Percentiles rank a stretch among this genome's conserved stretches.
Evolutionary conservation across 768 basidiomycete genomes (phyloP).

Genomic region (Boletus reticuloceps): DNA sequence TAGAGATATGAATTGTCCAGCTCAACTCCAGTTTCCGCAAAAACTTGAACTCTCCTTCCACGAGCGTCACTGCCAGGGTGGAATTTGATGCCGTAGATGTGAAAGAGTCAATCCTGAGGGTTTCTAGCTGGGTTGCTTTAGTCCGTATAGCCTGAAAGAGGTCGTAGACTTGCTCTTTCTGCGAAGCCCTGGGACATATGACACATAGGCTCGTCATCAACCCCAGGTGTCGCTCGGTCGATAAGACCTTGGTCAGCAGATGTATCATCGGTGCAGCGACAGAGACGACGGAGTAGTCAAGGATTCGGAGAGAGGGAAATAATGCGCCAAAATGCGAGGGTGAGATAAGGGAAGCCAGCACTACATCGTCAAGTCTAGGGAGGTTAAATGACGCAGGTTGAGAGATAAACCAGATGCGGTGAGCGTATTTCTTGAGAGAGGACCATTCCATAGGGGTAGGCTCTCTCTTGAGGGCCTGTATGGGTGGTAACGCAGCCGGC

Average conservation of each 20-base stretch:
- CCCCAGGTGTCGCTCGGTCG: slow-evolving; percentile 12
- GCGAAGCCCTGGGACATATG: slow-evolving; percentile 22
- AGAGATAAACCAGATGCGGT: slow-evolving; percentile 21
- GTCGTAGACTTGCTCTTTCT: slow-evolving; percentile 15
- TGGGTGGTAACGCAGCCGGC: background rate
- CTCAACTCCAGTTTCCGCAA: slow-evolving; percentile 26
- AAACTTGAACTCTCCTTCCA: slow-evolving; percentile 14
- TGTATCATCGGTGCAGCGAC: slow-evolving; percentile 17
- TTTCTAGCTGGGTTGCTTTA: slow-evolving; percentile 18
- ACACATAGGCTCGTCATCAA: slow-evolving; percentile 23
- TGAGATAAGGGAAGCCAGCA: slow-evolving; percentile 18
- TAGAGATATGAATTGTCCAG: slow-evolving; percentile 22
- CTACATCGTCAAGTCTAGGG: slow-evolving; percentile 26
- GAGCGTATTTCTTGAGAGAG: slow-evolving; percentile 21
- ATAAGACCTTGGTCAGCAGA: slow-evolving; percentile 19
- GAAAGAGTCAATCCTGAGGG: slow-evolving; percentile 23
- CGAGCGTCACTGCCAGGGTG: slow-evolving; percentile 15
- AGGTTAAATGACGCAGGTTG: slow-evolving; percentile 21
- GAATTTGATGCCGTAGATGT: slow-evolving; percentile 8
- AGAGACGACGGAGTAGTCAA: slow-evolving; percentile 29
- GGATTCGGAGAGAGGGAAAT: slow-evolving; percentile 24
- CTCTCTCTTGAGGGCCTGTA: slow-evolving; percentile 21
- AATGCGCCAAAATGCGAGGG: slow-evolving; percentile 19
- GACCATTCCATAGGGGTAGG: slow-evolving; percentile 23
- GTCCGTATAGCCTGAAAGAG: slow-evolving; percentile 24